phyloP scores from a whole-genome alignment of 164 flowering plant genomes.

The Cinnamomum chago region DNA sequence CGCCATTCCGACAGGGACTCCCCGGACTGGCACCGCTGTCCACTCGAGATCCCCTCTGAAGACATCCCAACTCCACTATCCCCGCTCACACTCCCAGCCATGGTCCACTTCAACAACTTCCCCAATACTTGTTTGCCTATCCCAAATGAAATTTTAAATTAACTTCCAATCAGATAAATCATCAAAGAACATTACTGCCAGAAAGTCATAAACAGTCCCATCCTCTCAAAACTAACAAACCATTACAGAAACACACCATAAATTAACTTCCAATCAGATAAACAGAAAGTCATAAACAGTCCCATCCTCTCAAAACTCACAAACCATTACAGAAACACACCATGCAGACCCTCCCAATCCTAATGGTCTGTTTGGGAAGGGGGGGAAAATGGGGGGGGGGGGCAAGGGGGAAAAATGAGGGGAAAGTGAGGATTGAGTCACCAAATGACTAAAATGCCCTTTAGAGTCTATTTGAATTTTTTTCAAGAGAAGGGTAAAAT shows the following conservation, averaged over 20 bases:
- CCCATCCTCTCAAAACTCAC: background rate
- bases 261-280: background rate
- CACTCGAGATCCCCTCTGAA: constrained; percentile 33
- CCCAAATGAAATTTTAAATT: background rate
- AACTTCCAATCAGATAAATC: background rate
- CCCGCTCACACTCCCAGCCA: constrained; percentile 38
- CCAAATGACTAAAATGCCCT: too few species aligned
- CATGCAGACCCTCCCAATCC: background rate
- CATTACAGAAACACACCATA: background rate
- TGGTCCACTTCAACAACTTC: constrained; percentile 21
- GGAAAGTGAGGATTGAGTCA: too few species aligned
- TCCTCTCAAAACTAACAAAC: background rate
- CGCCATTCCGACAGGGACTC: constrained; percentile 49
- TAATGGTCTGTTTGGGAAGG: too few species aligned
- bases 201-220: background rate
- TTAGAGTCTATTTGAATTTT: too few species aligned
- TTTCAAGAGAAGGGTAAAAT: too few species aligned
- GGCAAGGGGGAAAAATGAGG: too few species aligned
- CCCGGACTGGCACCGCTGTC: constrained; percentile 37
- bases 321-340: background rate
- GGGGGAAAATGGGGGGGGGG: too few species aligned
- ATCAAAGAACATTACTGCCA: background rate
- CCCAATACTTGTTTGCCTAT: constrained; percentile 2
- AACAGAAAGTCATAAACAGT: background rate
- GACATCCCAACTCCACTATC: constrained; percentile 31